Evolutionary conservation across 2,329 filamentous ascomycete genomes (phyloP), one percentile per base, ranked within the genome.

Genomic region (Beauveria medogensis): DNA sequence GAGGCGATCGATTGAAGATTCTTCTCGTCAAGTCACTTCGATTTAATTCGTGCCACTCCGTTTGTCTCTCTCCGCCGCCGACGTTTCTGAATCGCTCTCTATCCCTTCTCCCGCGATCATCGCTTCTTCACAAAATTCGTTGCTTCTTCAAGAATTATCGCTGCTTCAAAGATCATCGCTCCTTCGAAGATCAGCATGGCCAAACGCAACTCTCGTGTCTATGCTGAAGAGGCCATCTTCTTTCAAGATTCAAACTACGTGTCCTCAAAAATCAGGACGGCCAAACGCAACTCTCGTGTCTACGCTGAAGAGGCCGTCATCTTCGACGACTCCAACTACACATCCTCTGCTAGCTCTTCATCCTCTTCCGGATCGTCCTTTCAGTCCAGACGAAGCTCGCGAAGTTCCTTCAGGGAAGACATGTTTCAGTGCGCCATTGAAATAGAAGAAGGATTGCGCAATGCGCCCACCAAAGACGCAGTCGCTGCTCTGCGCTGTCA

Each of bases 321-420:
- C 26, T 52, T 59, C 28, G 63, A 66, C 41, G 62, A 66, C 6
- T 47, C 47, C 14, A 59, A 48, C 14, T 50, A 60, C 14, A 52
- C 56, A 5, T 60, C 65, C 44, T 47, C 37, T 3, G 14, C 55
- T 14, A 43, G 22, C 47, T 48, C 43, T 16, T 57, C 54, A 26
- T 59, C 57, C 12, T 53, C 64, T 12, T 62, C 57, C 22, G 30
- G 64, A 6, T 64, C 67, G 2, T 65, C 70, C 3, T 70, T 67
- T 51, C 64, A 68, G 48, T 69, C 69, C 44, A 65, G 70, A 60
- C 68, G 68, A 30, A 69, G 66, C 50, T 74, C 71, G 2, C 67
- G 68, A 44, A 70, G 66, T 62, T 68, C 70, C 6, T 58, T 65
- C 40, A 68, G 63, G 46, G 71, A 74, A 41, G 71, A 70, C 37